Evolutionary conservation across 2,329 filamentous ascomycete species (phyloP).

Genomic region (Bretziella fagacearum): DNA sequence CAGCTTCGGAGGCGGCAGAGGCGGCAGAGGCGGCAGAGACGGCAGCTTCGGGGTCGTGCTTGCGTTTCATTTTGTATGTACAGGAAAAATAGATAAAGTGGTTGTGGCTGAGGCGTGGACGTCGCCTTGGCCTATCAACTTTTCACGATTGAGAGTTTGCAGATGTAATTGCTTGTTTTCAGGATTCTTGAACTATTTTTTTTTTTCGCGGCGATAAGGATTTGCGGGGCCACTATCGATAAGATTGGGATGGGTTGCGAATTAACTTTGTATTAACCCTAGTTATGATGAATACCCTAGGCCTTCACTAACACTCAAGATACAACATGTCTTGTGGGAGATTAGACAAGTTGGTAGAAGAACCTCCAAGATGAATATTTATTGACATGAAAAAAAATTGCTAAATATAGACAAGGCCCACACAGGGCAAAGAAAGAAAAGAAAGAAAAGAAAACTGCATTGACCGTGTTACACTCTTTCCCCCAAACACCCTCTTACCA

Average conservation of each 20-base stretch:
- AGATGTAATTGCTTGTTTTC: not conserved
- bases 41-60: not conserved
- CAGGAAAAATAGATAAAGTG: not conserved
- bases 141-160: not conserved
- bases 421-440: too few relatives aligned
- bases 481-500: too few relatives aligned
- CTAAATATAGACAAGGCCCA: too few relatives aligned
- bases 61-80: conserved; percentile 2
- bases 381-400: too few relatives aligned
- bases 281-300: too few relatives aligned
- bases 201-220: conserved; percentile 7
- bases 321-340: too few relatives aligned
- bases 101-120: not conserved
- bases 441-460: too few relatives aligned
- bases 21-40: not conserved
- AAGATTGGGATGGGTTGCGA: not conserved
- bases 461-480: too few relatives aligned
- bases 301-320: too few relatives aligned
- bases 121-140: not conserved
- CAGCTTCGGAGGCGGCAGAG: not conserved
- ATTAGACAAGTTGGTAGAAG: too few relatives aligned
- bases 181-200: not conserved
- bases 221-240: conserved; percentile 8
- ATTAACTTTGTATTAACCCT: not conserved
- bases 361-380: too few relatives aligned